These are phyloP conservation scores for Ceratobasidium sp. DNA, from an alignment of 1,284 basidiomycete genomes.

Conservation along the genomic window DNA sequence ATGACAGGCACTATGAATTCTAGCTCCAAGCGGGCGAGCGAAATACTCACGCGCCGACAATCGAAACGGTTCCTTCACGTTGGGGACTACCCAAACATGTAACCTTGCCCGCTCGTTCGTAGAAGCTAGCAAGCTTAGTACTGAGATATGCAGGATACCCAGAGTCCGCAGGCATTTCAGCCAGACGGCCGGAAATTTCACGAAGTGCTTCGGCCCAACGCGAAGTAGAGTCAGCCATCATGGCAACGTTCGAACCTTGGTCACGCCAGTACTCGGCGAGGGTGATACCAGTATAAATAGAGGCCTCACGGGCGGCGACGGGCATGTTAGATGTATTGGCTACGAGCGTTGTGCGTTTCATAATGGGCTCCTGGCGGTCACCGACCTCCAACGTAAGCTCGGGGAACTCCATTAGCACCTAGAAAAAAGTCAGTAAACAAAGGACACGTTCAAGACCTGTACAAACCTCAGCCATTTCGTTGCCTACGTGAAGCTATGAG, in stretches of 20 bases:
- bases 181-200: slow-evolving; percentile 98
- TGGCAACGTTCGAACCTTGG: slow-evolving; percentile 96
- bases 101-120: slow-evolving; percentile 99
- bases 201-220: slow-evolving; percentile 99
- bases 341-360: slow-evolving; percentile 99
- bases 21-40: slow-evolving; percentile 3
- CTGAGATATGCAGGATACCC: slow-evolving; percentile 98
- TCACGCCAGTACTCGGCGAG: slow-evolving; percentile 99
- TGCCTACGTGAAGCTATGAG: slow-evolving; percentile 44
- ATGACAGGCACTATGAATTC: neutral
- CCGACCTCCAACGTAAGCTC: slow-evolving; percentile 90
- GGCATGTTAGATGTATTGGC: slow-evolving; percentile 99
- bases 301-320: slow-evolving; percentile 98
- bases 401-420: slow-evolving; percentile 74
- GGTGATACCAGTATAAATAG: slow-evolving; percentile 99
- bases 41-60: slow-evolving; percentile 91
- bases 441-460: slow-evolving; percentile 61
- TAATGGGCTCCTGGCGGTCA: slow-evolving; percentile 96
- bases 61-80: slow-evolving; percentile 92
- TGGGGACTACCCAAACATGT: slow-evolving; percentile 89
- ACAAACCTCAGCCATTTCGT: slow-evolving; percentile 97
- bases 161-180: slow-evolving; percentile 99
- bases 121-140: slow-evolving; percentile 97
- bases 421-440: slow-evolving; percentile 17
- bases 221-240: slow-evolving; percentile 99